These are phyloP conservation scores for Herpetospermum pedunculosum DNA, from an alignment of 306 rosid genomes.

Conservation along the genomic window DNA sequence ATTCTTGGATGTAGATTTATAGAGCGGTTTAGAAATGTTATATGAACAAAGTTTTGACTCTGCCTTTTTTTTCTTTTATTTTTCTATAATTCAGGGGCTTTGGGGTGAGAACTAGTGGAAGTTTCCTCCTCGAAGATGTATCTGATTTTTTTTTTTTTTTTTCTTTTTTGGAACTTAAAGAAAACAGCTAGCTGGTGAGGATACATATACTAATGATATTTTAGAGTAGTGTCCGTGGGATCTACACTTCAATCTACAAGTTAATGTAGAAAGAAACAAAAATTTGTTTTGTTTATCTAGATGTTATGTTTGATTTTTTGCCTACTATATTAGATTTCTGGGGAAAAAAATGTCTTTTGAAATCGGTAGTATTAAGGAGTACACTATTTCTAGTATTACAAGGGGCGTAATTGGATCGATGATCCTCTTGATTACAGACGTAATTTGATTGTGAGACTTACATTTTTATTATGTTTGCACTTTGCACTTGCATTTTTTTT, in stretches of 20 bases:
- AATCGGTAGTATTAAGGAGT: no score
- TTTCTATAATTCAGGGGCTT: neutral
- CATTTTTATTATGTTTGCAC: no score
- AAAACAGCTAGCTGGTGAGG: neutral
- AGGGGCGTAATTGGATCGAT: no score
- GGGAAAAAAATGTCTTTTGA: neutral
- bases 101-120: neutral
- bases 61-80: neutral
- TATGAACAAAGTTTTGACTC: constrained; percentile 6
- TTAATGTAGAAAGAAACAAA: neutral
- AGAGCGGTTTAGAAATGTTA: constrained; percentile 9
- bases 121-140: neutral
- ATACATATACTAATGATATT: neutral
- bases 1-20: constrained; percentile 33
- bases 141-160: neutral
- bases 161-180: neutral
- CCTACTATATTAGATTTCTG: neutral
- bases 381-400: no score
- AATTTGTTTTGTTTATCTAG: neutral
- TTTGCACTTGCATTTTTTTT: no score
- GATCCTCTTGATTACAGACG: no score
- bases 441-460: no score
- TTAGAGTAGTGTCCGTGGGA: neutral
- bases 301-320: neutral
- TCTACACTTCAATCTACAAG: neutral